Evolutionary conservation across 2,329 filamentous ascomycete genomes (phyloP).

Genomic region (Plenodomus lindquistii): DNA sequence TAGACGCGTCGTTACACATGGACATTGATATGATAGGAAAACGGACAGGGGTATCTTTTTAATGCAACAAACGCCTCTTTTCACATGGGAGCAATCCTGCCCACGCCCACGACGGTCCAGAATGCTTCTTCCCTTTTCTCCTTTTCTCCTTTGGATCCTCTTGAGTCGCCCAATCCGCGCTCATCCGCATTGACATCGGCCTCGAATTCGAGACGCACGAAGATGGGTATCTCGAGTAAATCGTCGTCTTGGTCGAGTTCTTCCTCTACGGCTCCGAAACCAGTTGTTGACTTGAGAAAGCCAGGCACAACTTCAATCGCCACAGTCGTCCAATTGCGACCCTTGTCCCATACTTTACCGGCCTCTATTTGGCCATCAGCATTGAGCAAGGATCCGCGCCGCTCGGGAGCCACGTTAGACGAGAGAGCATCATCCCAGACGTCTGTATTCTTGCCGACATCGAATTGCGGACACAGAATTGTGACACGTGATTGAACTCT

Average conservation of each 20-base stretch:
- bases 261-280: conserved; percentile 13
- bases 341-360: conserved; percentile 94
- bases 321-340: conserved; percentile 92
- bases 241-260: conserved; percentile 59
- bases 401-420: conserved; percentile 44
- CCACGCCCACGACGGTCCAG: conserved; percentile 91
- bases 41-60: neutral
- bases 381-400: conserved; percentile 25
- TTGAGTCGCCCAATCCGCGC: conserved; percentile 39
- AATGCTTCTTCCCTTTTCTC: conserved; percentile 87
- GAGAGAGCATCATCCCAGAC: conserved; percentile 87
- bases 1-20: neutral
- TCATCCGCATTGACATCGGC: conserved; percentile 65
- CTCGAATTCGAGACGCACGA: conserved; percentile 91
- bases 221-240: conserved; percentile 87
- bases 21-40: neutral
- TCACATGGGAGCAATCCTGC: conserved; percentile 63
- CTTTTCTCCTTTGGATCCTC: conserved; percentile 63
- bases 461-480: conserved; percentile 90
- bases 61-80: neutral
- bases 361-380: conserved; percentile 64
- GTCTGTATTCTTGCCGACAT: conserved; percentile 91
- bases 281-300: conserved; percentile 23
- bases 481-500: conserved; percentile 69
- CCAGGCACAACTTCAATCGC: conserved; percentile 84